Evolutionary conservation across 495 filamentous ascomycete species (phyloP).

Genomic region (Bathelium albidoporum): DNA sequence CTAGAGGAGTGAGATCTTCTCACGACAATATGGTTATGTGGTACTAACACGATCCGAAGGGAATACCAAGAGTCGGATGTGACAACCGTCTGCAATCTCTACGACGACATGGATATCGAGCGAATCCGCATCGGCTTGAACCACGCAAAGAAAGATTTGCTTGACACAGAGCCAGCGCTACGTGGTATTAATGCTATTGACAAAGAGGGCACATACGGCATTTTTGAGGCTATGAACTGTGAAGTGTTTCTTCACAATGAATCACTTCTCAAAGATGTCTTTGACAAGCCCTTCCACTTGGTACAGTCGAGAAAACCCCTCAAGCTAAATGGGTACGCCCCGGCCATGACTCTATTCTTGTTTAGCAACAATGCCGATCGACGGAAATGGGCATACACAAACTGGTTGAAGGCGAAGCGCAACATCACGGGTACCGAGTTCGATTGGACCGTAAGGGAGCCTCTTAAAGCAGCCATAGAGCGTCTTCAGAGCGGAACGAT

Average conservation of each 20-base stretch:
- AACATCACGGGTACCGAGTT: conserved; percentile 58
- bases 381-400: conserved; percentile 54
- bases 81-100: conserved; percentile 40
- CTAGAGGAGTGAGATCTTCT: conserved; percentile 38
- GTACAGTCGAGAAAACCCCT: conserved; percentile 63
- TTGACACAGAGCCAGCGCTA: conserved; percentile 36
- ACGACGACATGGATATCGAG: conserved; percentile 50
- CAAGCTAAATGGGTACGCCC: conserved; percentile 58
- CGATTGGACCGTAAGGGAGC: conserved; percentile 68
- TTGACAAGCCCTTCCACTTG: conserved; percentile 67
- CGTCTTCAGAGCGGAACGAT: conserved; percentile 31
- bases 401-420: conserved; percentile 51
- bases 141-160: conserved; percentile 39
- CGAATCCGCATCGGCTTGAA: conserved; percentile 52
- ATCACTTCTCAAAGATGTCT: conserved; percentile 43
- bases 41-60: neutral
- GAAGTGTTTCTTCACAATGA: conserved; percentile 48
- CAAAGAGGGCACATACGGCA: conserved; percentile 41
- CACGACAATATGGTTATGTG: conserved; percentile 8
- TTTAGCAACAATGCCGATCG: conserved; percentile 55
- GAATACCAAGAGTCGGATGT: conserved; percentile 54
- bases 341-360: conserved; percentile 69
- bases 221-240: conserved; percentile 56
- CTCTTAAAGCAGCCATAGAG: conserved; percentile 38
- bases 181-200: conserved; percentile 42